Evolutionary conservation across 192 early-diverging fungal species (phyloP), one percentile per base, ranked within the genome.

Genomic region (Podila minutissima): DNA sequence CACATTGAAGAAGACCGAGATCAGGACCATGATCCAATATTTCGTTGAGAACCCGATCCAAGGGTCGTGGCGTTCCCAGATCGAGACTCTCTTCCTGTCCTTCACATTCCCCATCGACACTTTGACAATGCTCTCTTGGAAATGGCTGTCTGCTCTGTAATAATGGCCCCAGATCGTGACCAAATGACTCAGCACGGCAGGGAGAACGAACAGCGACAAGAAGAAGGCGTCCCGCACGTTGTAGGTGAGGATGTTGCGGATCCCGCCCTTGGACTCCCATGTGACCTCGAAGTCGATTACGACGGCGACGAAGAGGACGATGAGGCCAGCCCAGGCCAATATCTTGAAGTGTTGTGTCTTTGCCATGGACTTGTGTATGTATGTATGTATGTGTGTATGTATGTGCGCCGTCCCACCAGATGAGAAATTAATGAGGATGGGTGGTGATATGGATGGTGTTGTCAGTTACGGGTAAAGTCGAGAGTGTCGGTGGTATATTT

Each of bases 141-240:
- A 79, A 26, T 64, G 13, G 2, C 9, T n/a, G 20, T 79, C 76
- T 5, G 66, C 64, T 0, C 66, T 59, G 24, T 72, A 79, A 22
- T 79, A 79, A 41, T 79, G 76, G 29, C 76, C 76, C 76, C 76
- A 79, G 53, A 79, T 79, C 9, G 76, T 79, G 66, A 79, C 28
- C 13, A 79, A 17, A 51, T 79, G 76, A 17, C 62, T 64, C 59
- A 49, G 28, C 15, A 79, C 58, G 1, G 76, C 70, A 3, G 76
- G 76, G 17, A 59, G 10, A 46, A 67, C 55, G 35, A 72, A 72
- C 9, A 79, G 35, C 1, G 22, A 1, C 5, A 79, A 41, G 35
- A 72, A 79, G 28, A 64, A 59, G 12, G 68, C 10, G 10, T 79
- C 76, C 15, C 76, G 29, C n/a, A 41, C 38, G 70, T 79, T 79